Conservation (phyloP, 2,329 filamentous ascomycete species). For the Cercospora brassicicola region DNA sequence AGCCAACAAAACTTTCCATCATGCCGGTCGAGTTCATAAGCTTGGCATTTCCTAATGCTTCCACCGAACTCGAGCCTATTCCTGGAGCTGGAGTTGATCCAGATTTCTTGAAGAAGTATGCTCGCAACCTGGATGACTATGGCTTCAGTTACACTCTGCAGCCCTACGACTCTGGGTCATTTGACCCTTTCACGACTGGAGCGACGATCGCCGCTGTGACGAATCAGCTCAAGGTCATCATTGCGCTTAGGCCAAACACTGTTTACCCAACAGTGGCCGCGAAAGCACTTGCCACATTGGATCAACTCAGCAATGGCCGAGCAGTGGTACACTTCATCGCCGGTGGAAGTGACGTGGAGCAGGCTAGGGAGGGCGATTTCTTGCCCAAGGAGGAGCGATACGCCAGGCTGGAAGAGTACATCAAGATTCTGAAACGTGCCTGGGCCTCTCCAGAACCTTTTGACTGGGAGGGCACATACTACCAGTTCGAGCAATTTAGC, state of each 20-base stretch:
- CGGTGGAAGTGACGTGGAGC: slow-evolving; percentile 61
- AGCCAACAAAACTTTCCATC: background rate
- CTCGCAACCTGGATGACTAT: slow-evolving; percentile 59
- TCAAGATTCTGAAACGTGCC: slow-evolving; percentile 59
- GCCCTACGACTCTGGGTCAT: slow-evolving; percentile 58
- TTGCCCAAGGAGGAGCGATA: slow-evolving; percentile 60
- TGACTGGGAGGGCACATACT: slow-evolving; percentile 62
- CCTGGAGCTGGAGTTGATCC: slow-evolving; percentile 56
- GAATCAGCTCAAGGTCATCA: slow-evolving; percentile 62
- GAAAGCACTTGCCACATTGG: slow-evolving; percentile 61
- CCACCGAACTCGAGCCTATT: slow-evolving; percentile 57
- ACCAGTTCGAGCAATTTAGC: slow-evolving; percentile 59
- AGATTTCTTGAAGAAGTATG: slow-evolving; percentile 58
- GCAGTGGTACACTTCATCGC: slow-evolving; percentile 65
- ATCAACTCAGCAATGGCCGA: slow-evolving; percentile 59
- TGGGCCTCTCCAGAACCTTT: slow-evolving; percentile 60
- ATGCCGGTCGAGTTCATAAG: slow-evolving; percentile 57
- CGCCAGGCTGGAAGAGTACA: slow-evolving; percentile 61
- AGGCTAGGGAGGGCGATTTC: slow-evolving; percentile 62
- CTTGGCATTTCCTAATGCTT: slow-evolving; percentile 58
- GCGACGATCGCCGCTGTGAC: slow-evolving; percentile 59
- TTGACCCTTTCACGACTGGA: slow-evolving; percentile 60
- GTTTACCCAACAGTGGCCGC: slow-evolving; percentile 63
- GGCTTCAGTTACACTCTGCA: slow-evolving; percentile 63
- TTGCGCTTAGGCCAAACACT: slow-evolving; percentile 62